phyloP scores from a whole-genome alignment of 345 rosid genomes.

The Lagerstroemia speciosa region DNA sequence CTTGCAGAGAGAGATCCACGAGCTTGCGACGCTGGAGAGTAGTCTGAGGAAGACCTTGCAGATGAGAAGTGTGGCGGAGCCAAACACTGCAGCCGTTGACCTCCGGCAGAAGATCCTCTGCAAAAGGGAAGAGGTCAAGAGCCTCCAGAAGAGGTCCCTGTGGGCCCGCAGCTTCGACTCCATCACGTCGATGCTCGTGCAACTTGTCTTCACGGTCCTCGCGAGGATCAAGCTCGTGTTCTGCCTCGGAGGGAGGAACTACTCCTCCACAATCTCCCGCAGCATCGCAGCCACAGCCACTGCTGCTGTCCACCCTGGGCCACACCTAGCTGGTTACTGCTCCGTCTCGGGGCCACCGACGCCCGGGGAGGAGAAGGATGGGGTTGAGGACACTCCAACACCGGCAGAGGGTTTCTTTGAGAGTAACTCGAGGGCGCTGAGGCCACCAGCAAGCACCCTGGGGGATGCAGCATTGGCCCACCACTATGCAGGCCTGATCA shows the following conservation, averaged over 20 bases:
- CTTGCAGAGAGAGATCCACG: conserved; percentile 76
- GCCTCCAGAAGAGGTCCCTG: conserved; percentile 63
- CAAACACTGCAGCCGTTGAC: conserved; percentile 40
- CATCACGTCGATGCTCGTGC: conserved; percentile 44
- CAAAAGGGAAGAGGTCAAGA: conserved; percentile 72
- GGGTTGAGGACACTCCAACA: too few relatives aligned
- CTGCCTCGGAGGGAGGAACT: conserved; percentile 37
- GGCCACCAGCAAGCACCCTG: conserved; percentile 60
- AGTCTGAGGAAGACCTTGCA: conserved; percentile 33
- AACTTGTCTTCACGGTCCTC: conserved; percentile 58
- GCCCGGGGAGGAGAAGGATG: too few relatives aligned
- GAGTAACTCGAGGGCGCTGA: conserved; percentile 50
- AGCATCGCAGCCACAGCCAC: conserved; percentile 79
- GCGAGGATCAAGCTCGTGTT: conserved; percentile 68
- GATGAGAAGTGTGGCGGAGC: conserved; percentile 2
- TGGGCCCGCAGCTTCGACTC: conserved; percentile 81
- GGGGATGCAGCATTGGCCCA: conserved; percentile 74
- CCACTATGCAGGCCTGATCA: conserved; percentile 79
- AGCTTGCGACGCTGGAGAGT: conserved; percentile 47
- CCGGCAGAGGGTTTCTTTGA: conserved; percentile 41
- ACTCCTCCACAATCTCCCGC: conserved; percentile 49
- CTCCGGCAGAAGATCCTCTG: conserved; percentile 55
- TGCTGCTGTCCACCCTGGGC: conserved; percentile 51
- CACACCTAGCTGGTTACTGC: conserved; percentile 14
- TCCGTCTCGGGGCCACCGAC: conserved; percentile 2